Percentiles rank a stretch among this genome's conserved stretches.
phyloP scores from a whole-genome alignment of 225 moss, liverwort and hornwort genomes.

The Polytrichum formosum region DNA sequence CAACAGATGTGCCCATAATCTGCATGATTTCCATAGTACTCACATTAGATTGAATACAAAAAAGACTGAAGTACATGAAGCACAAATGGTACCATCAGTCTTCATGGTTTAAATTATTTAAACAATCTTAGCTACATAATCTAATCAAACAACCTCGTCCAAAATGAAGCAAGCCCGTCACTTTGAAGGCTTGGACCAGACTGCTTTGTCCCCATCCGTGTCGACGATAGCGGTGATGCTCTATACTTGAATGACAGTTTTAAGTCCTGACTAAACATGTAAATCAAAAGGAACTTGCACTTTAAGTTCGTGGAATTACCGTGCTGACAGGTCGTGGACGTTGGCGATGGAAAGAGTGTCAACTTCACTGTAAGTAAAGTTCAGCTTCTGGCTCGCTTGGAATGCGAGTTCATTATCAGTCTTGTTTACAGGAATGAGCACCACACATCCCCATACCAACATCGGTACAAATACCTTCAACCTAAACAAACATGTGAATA shows the following conservation, averaged over 20 bases:
- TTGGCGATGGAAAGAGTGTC: conserved; percentile 82
- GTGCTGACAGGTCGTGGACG: conserved; percentile 57
- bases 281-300: neutral
- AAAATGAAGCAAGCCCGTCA: no score
- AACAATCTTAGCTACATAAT: no score
- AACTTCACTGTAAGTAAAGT: conserved; percentile 40
- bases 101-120: no score
- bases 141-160: no score
- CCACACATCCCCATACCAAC: conserved; percentile 48
- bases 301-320: conserved; percentile 27
- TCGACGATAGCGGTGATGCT: no score
- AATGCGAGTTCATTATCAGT: conserved; percentile 55
- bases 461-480: conserved; percentile 80
- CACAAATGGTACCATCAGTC: no score
- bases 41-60: neutral
- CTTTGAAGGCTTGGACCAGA: no score
- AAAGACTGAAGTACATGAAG: no score
- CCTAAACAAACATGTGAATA: conserved; percentile 32
- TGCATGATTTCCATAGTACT: conserved; percentile 19
- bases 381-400: neutral
- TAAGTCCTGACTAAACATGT: no score
- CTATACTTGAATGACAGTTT: no score
- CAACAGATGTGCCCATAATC: conserved; percentile 80
- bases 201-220: no score
- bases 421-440: conserved; percentile 68